Evolutionary conservation across 495 filamentous ascomycete genomes (phyloP).

Genomic region (Evernia prunastri): DNA sequence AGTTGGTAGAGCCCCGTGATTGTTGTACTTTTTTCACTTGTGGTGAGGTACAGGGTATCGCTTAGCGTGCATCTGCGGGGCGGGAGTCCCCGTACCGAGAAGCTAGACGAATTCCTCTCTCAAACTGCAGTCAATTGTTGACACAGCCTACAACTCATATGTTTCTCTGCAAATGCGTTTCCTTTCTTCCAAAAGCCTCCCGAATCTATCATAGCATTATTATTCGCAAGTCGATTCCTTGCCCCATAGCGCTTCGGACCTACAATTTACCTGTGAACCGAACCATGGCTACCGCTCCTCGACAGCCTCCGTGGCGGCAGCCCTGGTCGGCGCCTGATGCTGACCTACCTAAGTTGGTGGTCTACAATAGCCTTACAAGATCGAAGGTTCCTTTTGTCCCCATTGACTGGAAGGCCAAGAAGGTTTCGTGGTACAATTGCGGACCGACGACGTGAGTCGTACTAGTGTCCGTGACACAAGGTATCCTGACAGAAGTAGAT

Average conservation of each 20-base stretch:
- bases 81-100: conserved; percentile 9
- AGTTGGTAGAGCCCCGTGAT: too few species aligned
- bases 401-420: conserved; percentile 55
- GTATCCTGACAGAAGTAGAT: background rate
- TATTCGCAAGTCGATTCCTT: too few species aligned
- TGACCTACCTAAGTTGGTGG: conserved; percentile 40
- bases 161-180: background rate
- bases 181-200: background rate
- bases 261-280: background rate
- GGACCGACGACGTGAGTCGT: conserved; percentile 76
- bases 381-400: conserved; percentile 71
- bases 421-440: conserved; percentile 83
- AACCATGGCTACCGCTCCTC: conserved; percentile 32
- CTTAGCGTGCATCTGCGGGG: conserved; percentile 1
- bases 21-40: too few species aligned
- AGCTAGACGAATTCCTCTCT: background rate
- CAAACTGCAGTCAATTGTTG: conserved; percentile 1
- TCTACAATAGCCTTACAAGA: conserved; percentile 74
- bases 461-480: background rate
- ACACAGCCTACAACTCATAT: conserved; percentile 3
- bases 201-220: background rate
- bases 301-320: conserved; percentile 48
- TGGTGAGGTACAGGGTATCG: conserved; percentile 2
- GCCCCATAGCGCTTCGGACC: background rate
- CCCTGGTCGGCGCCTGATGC: conserved; percentile 32